Evolutionary conservation across 177 flowering plant genomes (phyloP), one percentile per base, ranked within the genome.

Genomic region (Vitis hybrid): DNA sequence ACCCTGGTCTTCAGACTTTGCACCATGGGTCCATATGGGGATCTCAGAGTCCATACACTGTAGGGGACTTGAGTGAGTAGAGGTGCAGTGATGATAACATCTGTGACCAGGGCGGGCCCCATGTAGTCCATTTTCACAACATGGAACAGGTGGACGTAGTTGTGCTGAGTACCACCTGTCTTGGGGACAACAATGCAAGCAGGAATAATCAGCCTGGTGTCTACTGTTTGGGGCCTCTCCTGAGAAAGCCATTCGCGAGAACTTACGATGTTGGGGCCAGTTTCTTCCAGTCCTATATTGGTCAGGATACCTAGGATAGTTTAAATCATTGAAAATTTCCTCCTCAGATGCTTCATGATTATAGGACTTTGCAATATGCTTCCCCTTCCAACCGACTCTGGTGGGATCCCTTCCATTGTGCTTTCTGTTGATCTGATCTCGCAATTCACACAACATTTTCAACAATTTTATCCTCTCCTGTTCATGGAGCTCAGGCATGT

Each of bases 371-470:
- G 82, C 77, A 56, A 48, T 13, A 46, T 52, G 68, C 1, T 75
- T 73, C 59, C 79, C 79, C 69, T 69, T 78, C 72, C 68, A 65
- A 59, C 60, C 4, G 49, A 60, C 50, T 62, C 62, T 70, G 12
- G 56, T n/a, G 13, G 82, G 62, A 75, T 62, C 66, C 63, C 69
- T 71, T 65, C 60, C 80, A 64, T 74, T 13, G 59, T 69, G 72
- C 15, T 78, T 64, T 73, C 73, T 77, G 58, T 70, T 67, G 52
- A 89, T 75, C 69, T 87, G 84, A 30, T 89, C 85, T 81, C 80
- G 82, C 78, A 90, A 75, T 76, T 89, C 88, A 77, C 76, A 74
- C 40, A 90, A 82, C 82, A 87, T 88, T 64, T 75, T 85, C 75
- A 89, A 62, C 72, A 90, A 78, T 59, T 78, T 85, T 63, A 80